phyloP scores from a whole-genome alignment of 495 filamentous ascomycete genomes.

The Cairneyella variabilis region DNA sequence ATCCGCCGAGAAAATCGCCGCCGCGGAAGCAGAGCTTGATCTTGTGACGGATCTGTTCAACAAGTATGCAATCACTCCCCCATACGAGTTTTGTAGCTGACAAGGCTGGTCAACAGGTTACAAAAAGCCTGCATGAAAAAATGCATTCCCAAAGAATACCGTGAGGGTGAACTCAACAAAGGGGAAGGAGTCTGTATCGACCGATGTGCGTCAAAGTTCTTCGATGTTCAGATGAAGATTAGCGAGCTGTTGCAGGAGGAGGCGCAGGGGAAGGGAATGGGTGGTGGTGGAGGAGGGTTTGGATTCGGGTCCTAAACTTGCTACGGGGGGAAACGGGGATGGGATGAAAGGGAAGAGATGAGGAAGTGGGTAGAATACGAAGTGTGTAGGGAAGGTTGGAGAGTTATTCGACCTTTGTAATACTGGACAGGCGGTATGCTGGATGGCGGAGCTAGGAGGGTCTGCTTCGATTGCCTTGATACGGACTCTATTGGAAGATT shows the following conservation, averaged over 20 bases:
- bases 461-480: no score
- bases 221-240: constrained; percentile 96
- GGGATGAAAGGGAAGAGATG: not conserved
- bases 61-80: constrained; percentile 51
- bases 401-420: no score
- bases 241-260: constrained; percentile 51
- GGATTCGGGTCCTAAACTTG: constrained; percentile 22
- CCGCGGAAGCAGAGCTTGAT: constrained; percentile 90
- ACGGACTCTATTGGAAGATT: no score
- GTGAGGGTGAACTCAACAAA: constrained; percentile 94
- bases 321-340: not conserved
- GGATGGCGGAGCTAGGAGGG: no score
- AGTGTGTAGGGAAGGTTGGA: no score
- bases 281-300: constrained; percentile 36
- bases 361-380: no score
- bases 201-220: constrained; percentile 95
- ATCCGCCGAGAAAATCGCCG: constrained; percentile 92
- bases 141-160: constrained; percentile 87
- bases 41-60: constrained; percentile 96
- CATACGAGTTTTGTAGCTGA: not conserved
- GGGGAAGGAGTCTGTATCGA: constrained; percentile 97
- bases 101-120: constrained; percentile 49
- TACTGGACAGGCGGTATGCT: no score
- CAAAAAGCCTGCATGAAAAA: constrained; percentile 86
- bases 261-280: constrained; percentile 36